phyloP scores from a whole-genome alignment of 2,329 filamentous ascomycete genomes.

The Verticillium nonalfalfae region DNA sequence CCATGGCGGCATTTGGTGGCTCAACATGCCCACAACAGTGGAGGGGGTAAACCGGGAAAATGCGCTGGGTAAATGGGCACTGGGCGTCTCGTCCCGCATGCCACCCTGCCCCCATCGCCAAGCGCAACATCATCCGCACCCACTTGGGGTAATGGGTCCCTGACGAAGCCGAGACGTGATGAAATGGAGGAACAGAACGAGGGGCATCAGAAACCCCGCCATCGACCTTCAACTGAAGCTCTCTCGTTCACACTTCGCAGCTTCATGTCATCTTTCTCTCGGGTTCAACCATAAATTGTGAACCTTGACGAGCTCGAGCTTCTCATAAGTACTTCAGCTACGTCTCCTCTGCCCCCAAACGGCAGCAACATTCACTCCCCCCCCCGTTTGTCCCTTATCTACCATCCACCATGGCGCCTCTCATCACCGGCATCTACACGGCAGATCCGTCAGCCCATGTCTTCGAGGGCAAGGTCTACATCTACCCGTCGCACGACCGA shows the following conservation, averaged over 20 bases:
- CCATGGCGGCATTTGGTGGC: neutral
- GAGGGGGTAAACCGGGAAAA: slow-evolving; percentile 10
- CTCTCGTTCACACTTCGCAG: neutral
- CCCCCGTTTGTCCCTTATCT: neutral
- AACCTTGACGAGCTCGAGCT: neutral
- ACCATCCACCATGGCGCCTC: slow-evolving; percentile 41
- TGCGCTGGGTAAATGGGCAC: slow-evolving; percentile 12
- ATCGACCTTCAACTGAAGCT: neutral
- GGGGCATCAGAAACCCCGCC: neutral
- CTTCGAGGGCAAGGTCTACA: slow-evolving; percentile 68
- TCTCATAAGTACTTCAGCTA: neutral
- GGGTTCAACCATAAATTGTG: neutral
- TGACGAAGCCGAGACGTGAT: neutral
- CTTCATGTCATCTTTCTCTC: neutral
- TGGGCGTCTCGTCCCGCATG: slow-evolving; percentile 10
- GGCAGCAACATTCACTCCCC: neutral
- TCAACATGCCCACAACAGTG: neutral
- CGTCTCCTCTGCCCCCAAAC: neutral
- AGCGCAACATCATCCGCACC: slow-evolving; percentile 5
- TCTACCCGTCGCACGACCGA: slow-evolving; percentile 77
- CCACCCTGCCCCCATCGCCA: slow-evolving; percentile 4
- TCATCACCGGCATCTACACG: slow-evolving; percentile 71
- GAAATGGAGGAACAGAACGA: neutral
- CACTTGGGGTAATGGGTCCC: neutral
- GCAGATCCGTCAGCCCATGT: slow-evolving; percentile 77